These are phyloP conservation scores for Gillenia trifoliata DNA, from an alignment of 306 rosid species.

Conservation along the genomic window DNA sequence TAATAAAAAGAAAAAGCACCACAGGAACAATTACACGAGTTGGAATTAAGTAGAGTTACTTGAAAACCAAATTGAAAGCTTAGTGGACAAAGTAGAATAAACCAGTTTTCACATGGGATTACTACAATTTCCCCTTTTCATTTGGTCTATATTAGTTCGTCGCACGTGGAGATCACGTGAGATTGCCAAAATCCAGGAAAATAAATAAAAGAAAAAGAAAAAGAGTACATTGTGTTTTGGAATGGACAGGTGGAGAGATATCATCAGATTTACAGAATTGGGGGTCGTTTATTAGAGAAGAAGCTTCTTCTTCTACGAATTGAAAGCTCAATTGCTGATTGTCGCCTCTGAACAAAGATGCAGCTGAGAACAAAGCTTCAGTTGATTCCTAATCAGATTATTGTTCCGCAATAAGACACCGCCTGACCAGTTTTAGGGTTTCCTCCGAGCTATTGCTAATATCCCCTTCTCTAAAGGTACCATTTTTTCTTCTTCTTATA, in stretches of 20 bases:
- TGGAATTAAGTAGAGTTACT: no score
- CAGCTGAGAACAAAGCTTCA: background rate
- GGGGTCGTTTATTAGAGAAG: background rate
- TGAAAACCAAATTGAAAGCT: no score
- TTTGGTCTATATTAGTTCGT: background rate
- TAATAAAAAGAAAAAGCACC: no score
- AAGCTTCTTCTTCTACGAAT: background rate
- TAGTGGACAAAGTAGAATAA: no score
- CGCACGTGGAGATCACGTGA: slow-evolving; percentile 3
- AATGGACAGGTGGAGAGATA: background rate
- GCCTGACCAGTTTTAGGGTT: slow-evolving; percentile 9
- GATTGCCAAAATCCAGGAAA: background rate
- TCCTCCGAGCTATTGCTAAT: slow-evolving; percentile 11
- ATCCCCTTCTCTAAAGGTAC: background rate
- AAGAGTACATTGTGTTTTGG: background rate
- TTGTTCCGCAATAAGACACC: background rate
- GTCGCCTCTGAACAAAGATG: background rate
- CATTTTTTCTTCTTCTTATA: background rate
- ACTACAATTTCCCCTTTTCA: background rate
- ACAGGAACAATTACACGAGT: no score
- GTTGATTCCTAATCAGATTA: background rate
- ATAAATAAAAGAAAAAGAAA: background rate
- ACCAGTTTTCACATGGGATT: no score
- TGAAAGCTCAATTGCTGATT: background rate
- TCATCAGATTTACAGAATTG: background rate